phyloP scores from a whole-genome alignment of 345 rosid species.

The Microcos paniculata region DNA sequence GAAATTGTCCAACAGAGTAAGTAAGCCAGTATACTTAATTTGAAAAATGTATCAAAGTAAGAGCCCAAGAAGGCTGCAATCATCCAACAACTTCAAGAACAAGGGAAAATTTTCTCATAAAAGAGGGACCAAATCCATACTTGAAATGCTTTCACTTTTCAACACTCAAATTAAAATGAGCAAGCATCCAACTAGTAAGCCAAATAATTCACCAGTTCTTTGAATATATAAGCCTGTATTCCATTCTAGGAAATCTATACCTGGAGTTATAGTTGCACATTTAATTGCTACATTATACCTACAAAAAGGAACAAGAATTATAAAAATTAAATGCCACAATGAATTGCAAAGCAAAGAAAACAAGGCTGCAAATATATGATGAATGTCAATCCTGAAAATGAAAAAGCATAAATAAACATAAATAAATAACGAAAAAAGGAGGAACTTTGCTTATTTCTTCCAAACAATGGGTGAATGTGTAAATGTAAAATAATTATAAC shows the following conservation, averaged over 20 bases:
- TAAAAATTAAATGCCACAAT: not conserved
- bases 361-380: not conserved
- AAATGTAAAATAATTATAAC: not conserved
- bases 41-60: not conserved
- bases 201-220: not conserved
- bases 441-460: not conserved
- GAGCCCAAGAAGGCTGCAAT: too few species aligned
- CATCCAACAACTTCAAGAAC: too few species aligned
- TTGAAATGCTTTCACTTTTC: too few species aligned
- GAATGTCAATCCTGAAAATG: too few species aligned
- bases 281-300: slow-evolving; percentile 65
- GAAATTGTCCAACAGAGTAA: not conserved
- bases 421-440: not conserved
- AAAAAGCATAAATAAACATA: too few species aligned
- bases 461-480: not conserved
- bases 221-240: not conserved
- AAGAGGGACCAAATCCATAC: too few species aligned
- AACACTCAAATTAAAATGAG: too few species aligned
- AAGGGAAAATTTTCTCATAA: too few species aligned
- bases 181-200: not conserved
- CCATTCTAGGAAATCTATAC: slow-evolving; percentile 25
- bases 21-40: not conserved
- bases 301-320: slow-evolving; percentile 7
- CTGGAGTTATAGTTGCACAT: slow-evolving; percentile 68
- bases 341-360: not conserved